These are phyloP conservation scores for Fusarium domesticum DNA, from an alignment of 2,329 filamentous ascomycete species.

Conservation along the genomic window DNA sequence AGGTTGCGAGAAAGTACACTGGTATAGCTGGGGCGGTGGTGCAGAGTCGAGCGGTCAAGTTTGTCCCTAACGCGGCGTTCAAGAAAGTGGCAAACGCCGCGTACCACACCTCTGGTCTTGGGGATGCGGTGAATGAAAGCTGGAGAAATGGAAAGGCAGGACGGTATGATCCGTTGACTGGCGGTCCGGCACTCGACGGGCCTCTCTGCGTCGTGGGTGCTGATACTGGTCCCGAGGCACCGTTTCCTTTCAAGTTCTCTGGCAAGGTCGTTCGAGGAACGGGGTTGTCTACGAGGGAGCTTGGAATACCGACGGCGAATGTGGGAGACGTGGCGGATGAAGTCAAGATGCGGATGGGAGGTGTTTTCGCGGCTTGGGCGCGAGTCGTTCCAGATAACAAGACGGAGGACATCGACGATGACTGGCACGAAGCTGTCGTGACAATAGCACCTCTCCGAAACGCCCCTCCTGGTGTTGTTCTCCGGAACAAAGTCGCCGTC, in stretches of 20 bases:
- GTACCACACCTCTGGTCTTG: conserved; percentile 32
- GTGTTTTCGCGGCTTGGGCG: conserved; percentile 66
- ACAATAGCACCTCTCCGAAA: conserved; percentile 52
- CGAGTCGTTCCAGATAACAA: conserved; percentile 38
- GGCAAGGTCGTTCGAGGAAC: conserved; percentile 48
- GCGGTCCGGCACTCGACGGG: conserved; percentile 32
- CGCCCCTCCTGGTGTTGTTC: conserved; percentile 44
- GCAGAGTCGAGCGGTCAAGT: conserved; percentile 39
- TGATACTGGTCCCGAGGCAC: conserved; percentile 50
- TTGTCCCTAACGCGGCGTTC: conserved; percentile 30
- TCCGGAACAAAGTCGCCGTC: conserved; percentile 49
- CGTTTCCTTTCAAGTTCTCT: conserved; percentile 52
- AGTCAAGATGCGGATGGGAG: conserved; percentile 52
- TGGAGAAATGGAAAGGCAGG: conserved; percentile 39
- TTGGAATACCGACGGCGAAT: conserved; percentile 54
- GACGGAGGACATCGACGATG: conserved; percentile 33
- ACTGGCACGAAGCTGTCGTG: conserved; percentile 61
- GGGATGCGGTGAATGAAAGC: conserved; percentile 29
- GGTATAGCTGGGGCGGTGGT: conserved; percentile 39
- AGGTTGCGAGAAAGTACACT: conserved; percentile 43
- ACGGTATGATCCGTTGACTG: conserved; percentile 37
- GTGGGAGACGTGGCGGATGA: conserved; percentile 51
- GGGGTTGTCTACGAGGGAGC: conserved; percentile 37
- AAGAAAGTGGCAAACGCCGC: conserved; percentile 42
- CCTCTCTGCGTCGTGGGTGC: conserved; percentile 42